Conservation (phyloP, 2,329 filamentous ascomycete species). For the Fusarium nisikadoi region DNA sequence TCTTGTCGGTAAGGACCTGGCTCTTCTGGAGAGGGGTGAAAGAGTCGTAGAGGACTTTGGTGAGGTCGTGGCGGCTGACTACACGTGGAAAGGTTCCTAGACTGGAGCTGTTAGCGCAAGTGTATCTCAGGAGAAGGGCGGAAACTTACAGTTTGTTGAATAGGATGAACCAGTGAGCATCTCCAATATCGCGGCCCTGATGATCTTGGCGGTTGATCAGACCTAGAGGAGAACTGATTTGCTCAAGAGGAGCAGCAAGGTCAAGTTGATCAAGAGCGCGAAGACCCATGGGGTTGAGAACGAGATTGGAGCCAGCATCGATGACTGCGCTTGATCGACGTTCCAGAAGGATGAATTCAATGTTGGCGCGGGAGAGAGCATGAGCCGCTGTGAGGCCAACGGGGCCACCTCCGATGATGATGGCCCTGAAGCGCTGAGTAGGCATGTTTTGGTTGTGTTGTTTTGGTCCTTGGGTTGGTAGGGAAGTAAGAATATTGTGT, state of each 20-base stretch:
- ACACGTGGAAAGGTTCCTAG: slow-evolving; percentile 44
- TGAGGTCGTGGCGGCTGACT: slow-evolving; percentile 51
- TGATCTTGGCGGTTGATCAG: slow-evolving; percentile 41
- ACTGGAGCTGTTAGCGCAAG: slow-evolving; percentile 16
- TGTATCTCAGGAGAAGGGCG: accelerated
- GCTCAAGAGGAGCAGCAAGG: slow-evolving; percentile 36
- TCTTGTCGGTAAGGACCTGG: slow-evolving; percentile 21
- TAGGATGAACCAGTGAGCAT: slow-evolving; percentile 37
- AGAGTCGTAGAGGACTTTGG: slow-evolving; percentile 47
- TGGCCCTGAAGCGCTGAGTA: slow-evolving; percentile 23
- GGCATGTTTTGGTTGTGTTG: neutral
- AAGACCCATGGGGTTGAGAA: slow-evolving; percentile 44
- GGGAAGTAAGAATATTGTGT: neutral
- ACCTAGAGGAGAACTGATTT: slow-evolving; percentile 37
- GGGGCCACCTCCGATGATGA: slow-evolving; percentile 45
- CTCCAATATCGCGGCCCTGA: slow-evolving; percentile 42
- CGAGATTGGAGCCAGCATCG: slow-evolving; percentile 47
- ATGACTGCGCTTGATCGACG: slow-evolving; percentile 41
- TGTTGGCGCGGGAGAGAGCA: slow-evolving; percentile 41
- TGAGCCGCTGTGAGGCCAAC: slow-evolving; percentile 45
- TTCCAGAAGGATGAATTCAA: slow-evolving; percentile 55
- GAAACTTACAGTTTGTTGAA: slow-evolving; percentile 41
- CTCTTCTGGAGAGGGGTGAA: slow-evolving; percentile 45
- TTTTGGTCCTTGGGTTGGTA: neutral
- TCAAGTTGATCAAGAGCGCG: slow-evolving; percentile 50